A percentile compares a stretch with the other conserved stretches of the same genome.
Evolutionary conservation across 202 grass and related monocot species (phyloP).

Genomic region (Setaria viridis): DNA sequence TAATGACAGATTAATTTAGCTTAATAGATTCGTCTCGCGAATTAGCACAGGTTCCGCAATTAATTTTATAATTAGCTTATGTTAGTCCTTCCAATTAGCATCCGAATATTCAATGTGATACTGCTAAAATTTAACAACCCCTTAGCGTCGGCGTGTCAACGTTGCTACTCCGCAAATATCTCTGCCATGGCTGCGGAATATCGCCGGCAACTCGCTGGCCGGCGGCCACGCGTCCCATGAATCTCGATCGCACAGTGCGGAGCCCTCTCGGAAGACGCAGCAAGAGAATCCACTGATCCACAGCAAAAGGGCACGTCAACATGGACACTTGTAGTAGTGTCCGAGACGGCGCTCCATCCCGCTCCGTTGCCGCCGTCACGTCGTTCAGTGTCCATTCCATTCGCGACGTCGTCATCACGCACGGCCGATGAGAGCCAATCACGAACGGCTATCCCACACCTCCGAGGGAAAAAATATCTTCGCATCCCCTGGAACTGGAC

Average conservation of each 20-base stretch:
- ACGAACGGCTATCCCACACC: not conserved
- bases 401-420: not conserved
- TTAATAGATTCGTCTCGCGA: too few relatives aligned
- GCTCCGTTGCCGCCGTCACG: not conserved
- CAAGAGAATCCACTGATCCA: not conserved
- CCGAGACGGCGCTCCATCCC: constrained; percentile 37
- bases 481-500: not conserved
- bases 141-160: too few relatives aligned
- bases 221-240: not conserved
- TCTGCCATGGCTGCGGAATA: not conserved
- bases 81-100: too few relatives aligned
- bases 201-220: not conserved
- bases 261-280: constrained; percentile 9
- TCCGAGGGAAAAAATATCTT: constrained; percentile 28
- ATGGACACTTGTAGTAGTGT: constrained; percentile 33
- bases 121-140: too few relatives aligned
- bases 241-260: not conserved
- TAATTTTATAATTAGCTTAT: too few relatives aligned
- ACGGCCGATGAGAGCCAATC: constrained; percentile 18
- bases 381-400: not conserved
- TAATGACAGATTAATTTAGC: too few relatives aligned
- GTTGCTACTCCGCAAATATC: not conserved
- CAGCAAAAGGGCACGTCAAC: too few relatives aligned
- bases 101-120: too few relatives aligned
- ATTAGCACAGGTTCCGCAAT: too few relatives aligned